A percentile compares a stretch with the other conserved stretches of the same genome.
These are phyloP conservation scores for Mycosarcoma mackinlayi DNA, from an alignment of 1,284 basidiomycete genomes.

Conservation along the genomic window DNA sequence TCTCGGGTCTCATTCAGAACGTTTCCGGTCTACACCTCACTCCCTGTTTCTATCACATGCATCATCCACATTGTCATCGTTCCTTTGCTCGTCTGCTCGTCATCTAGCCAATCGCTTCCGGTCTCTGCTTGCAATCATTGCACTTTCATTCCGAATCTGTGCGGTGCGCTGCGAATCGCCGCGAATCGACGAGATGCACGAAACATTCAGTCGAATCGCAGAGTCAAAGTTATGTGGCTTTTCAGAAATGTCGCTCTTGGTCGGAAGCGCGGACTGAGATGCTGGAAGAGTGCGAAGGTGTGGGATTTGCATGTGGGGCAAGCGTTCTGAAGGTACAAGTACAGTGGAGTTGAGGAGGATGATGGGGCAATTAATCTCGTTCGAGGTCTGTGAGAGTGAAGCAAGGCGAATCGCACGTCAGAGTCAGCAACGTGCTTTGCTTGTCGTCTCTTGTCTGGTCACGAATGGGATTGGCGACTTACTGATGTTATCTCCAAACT, in stretches of 20 bases:
- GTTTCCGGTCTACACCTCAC: neutral
- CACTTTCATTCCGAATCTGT: slow-evolving; percentile 2
- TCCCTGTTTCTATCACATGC: neutral
- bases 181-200: no score
- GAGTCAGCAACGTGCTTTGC: neutral
- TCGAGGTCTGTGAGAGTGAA: slow-evolving; percentile 41
- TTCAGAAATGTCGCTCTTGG: no score
- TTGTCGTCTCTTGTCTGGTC: neutral
- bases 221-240: no score
- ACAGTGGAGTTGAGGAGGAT: neutral
- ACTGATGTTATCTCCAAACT: slow-evolving; percentile 90
- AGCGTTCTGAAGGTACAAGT: slow-evolving; percentile 22
- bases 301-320: no score
- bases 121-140: neutral
- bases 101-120: neutral
- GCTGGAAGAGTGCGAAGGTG: no score
- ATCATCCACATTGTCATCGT: neutral
- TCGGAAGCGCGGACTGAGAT: no score
- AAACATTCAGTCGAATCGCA: no score
- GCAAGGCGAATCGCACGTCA: slow-evolving; percentile 1
- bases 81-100: neutral
- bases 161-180: no score
- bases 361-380: slow-evolving; percentile 23
- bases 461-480: slow-evolving; percentile 9
- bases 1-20: neutral